Evolutionary conservation across 1,284 basidiomycete genomes (phyloP), one percentile per base, ranked within the genome.

Genomic region (Sporisorium sorghi): DNA sequence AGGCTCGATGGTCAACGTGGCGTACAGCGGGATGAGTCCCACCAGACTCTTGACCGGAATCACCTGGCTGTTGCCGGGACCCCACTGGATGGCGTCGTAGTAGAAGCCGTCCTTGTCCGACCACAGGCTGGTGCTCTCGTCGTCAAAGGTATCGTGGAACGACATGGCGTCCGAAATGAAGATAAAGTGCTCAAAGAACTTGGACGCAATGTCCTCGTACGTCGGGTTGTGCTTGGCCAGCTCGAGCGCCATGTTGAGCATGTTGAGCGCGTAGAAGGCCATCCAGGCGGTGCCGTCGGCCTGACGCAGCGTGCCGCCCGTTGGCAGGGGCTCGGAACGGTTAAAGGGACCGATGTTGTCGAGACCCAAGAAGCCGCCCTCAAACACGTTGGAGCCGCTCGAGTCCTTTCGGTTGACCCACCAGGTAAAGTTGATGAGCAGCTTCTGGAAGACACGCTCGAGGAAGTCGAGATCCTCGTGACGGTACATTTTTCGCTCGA

Each of bases 261-360:
- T 98, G 83, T 96, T 96, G 67, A 98, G 86, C 78, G 91, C 93
- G 85, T 96, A 99, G 87, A 98, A 98, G 28, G 93, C 95, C 96
- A 99, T 99, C 96, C 96, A 98, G 0, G 94, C 93, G 6, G 96
- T 98, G 17, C 95, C 96, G 85, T 98, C 96, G 9, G 96, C 94
- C 86, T 99, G 96, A 57, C 95, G 93, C 59, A 99, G 87, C 48
- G 54, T 73, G 51, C 84, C 84, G 50, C 95, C 96, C 1, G 94
- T 97, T 6, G 95, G 95, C 42, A 98, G 86, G 23, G 93, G 93
- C 85, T 99, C 96, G 3, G 94, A 97, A 55, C 96, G 92, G 86
- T 99, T 99, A 88, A 99, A 99, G 8, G 93, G 90, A 19, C 95
- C 94, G 69, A 99, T 98, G 84, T 99, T 99, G 87, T 99, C 96